Conservation (phyloP, 257 asterid genomes). For the Nicotiana paniculata region DNA sequence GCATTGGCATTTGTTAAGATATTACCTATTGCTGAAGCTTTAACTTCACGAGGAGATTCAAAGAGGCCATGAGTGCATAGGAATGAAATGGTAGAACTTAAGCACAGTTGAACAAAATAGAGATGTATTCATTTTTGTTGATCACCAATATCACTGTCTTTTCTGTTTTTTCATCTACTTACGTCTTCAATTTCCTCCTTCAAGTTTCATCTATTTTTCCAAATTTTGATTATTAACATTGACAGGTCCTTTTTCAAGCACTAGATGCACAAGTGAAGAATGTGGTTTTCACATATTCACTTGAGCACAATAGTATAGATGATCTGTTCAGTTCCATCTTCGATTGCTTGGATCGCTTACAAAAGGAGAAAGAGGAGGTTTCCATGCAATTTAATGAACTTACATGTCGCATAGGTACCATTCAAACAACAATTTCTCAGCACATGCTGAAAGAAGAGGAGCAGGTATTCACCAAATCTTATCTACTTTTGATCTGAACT, state of each 20-base stretch:
- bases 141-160: too few species aligned
- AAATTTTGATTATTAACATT: not conserved
- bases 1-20: not conserved
- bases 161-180: too few species aligned
- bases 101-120: too few species aligned
- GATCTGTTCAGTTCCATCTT: slow-evolving; percentile 44
- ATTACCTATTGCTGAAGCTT: not conserved
- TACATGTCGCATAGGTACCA: slow-evolving; percentile 48
- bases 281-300: slow-evolving; percentile 50
- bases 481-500: not conserved
- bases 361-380: slow-evolving; percentile 30
- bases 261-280: slow-evolving; percentile 65
- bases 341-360: slow-evolving; percentile 48
- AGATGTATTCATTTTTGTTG: too few species aligned
- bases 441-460: slow-evolving; percentile 89
- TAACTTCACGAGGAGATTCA: too few species aligned
- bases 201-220: too few species aligned
- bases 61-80: too few species aligned
- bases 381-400: slow-evolving; percentile 45
- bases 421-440: slow-evolving; percentile 52
- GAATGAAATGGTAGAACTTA: too few species aligned
- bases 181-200: too few species aligned
- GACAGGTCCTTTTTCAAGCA: slow-evolving; percentile 78
- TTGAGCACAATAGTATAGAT: slow-evolving; percentile 60
- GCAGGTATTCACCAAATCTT: slow-evolving; percentile 40